These are phyloP conservation scores for Mayamaea pseudoterrestris DNA, from an alignment of 108 stramenopile genomes.

Conservation along the genomic window DNA sequence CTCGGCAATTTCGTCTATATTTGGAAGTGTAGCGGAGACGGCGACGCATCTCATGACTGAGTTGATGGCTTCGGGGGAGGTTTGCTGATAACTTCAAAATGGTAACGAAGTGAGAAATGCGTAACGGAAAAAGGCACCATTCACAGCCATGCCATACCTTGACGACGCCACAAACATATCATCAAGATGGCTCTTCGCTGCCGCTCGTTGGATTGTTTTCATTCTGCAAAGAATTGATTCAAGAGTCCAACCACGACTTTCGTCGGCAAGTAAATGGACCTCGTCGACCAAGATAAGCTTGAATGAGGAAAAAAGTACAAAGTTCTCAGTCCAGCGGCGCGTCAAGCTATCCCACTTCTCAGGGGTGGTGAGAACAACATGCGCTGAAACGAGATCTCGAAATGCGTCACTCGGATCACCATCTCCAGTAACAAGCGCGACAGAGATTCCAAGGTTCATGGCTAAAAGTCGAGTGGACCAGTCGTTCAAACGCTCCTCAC, in stretches of 20 bases:
- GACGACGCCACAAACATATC: neutral
- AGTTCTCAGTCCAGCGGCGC: conserved; percentile 82
- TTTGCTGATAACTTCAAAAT: conserved; percentile 29
- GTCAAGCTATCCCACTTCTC: conserved; percentile 96
- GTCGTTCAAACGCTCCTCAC: conserved; percentile 80
- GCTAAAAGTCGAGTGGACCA: conserved; percentile 66
- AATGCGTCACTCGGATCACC: conserved; percentile 36
- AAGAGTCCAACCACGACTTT: conserved; percentile 70
- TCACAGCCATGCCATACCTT: neutral
- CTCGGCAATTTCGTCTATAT: conserved; percentile 79
- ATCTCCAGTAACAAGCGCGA: conserved; percentile 85
- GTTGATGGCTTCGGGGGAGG: conserved; percentile 45
- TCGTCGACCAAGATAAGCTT: conserved; percentile 91
- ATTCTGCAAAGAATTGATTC: conserved; percentile 84
- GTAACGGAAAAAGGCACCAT: neutral
- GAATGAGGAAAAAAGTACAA: conserved; percentile 78
- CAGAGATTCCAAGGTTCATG: conserved; percentile 47
- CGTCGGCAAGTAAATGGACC: conserved; percentile 88
- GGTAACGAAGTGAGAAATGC: conserved; percentile 1
- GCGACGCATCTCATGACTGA: conserved; percentile 76
- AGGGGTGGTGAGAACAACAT: conserved; percentile 90
- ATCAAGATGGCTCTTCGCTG: neutral
- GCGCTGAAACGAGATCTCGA: conserved; percentile 53
- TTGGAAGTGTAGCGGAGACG: conserved; percentile 92
- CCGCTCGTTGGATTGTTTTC: conserved; percentile 78